A percentile compares a stretch with the other conserved stretches of the same genome.
phyloP scores from a whole-genome alignment of 257 asterid genomes.

The Gardenia jasminoides region DNA sequence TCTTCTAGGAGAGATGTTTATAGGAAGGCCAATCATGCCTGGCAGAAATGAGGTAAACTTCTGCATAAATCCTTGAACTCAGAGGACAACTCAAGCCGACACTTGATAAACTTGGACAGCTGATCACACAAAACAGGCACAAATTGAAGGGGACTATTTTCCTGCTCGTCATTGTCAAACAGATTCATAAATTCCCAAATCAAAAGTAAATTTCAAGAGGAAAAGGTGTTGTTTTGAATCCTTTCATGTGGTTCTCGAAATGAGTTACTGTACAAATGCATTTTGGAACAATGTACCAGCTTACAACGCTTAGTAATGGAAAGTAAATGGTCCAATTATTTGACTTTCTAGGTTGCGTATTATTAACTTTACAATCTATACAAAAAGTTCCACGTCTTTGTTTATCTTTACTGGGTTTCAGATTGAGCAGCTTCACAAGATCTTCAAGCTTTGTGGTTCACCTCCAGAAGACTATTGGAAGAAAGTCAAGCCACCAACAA shows the following conservation, averaged over 20 bases:
- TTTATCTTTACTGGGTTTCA: constrained; percentile 14
- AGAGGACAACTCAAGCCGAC: neutral
- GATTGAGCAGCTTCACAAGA: constrained; percentile 85
- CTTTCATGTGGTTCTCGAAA: neutral
- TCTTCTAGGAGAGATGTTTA: constrained; percentile 70
- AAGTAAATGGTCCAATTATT: neutral
- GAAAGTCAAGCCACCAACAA: constrained; percentile 66
- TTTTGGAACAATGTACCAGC: neutral
- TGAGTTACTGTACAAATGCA: neutral
- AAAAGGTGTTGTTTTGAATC: neutral
- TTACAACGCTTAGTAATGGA: neutral
- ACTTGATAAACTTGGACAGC: neutral
- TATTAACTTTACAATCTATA: neutral
- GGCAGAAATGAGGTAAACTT: constrained; percentile 72
- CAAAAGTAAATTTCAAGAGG: neutral
- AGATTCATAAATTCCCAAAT: no score
- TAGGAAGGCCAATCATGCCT: constrained; percentile 72
- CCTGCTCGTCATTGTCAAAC: neutral
- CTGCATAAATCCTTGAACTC: neutral
- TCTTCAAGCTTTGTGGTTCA: constrained; percentile 80
- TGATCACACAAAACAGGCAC: neutral
- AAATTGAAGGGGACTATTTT: neutral
- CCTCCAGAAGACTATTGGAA: constrained; percentile 80
- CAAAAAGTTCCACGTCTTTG: neutral
- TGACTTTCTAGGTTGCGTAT: neutral